Evolutionary conservation across 2,329 filamentous ascomycete genomes (phyloP), one percentile per base, ranked within the genome.

Genomic region (Arthrobotrys musiformis): DNA sequence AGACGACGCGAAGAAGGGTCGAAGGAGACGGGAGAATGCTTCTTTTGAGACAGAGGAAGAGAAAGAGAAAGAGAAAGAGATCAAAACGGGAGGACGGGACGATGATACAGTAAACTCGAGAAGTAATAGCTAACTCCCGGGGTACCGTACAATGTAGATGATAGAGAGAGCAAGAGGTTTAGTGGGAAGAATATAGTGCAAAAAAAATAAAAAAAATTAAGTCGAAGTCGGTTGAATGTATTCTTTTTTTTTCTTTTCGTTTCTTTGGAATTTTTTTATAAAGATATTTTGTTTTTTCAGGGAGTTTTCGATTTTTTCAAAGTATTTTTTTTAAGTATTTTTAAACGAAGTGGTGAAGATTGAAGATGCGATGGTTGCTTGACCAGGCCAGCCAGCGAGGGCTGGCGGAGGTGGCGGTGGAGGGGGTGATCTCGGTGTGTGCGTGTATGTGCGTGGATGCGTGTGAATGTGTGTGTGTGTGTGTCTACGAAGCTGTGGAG

Each of bases 1-100:
- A n/a, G n/a, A n/a, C n/a, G 66, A 77, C 72, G 72, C 72, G 72
- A 77, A 77, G 64, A 63, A 50, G 58, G 60, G 66, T 60, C 28
- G 15, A 63, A 42, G n/a, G 19, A 22, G 73, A 67, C 58, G 72
- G 64, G 37, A 42, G 50, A 28, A 24, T 40, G 56, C 30, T 40
- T 69, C 61, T 63, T 19, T 6, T 15, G 26, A 33, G 26, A 24
- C 26, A n/a, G 40, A 42, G 15, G 40, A 7, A 19, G 40, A n/a
- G n/a, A n/a, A n/a, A n/a, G n/a, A n/a, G n/a, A n/a, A n/a, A n/a
- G n/a, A n/a, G n/a, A n/a, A n/a, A n/a, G n/a, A n/a, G n/a, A n/a
- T n/a, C 2, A 42, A 42, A 42, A 17, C 5, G 13, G 37, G 13
- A n/a, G n/a, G n/a, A n/a, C n/a, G n/a, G n/a, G n/a, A n/a, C n/a